A percentile compares a stretch with the other conserved stretches of the same genome.
Evolutionary conservation across 2,329 filamentous ascomycete genomes (phyloP).

Genomic region (Aspergillus unguis): DNA sequence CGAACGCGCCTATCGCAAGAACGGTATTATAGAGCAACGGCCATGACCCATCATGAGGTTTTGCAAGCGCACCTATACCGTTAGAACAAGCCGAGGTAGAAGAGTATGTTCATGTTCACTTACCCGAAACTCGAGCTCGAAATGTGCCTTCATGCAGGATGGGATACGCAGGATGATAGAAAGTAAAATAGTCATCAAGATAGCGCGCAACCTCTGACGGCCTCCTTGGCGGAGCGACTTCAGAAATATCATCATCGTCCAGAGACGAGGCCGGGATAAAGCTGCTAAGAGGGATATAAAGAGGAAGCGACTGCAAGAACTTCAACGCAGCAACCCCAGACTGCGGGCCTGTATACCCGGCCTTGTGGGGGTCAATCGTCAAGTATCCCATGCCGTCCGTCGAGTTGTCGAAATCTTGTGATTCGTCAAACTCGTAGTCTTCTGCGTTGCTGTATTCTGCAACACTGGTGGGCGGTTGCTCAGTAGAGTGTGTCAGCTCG

Average conservation of each 20-base stretch:
- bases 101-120: too few relatives aligned
- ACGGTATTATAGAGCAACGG: constrained; percentile 19
- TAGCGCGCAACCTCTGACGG: constrained; percentile 8
- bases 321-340: constrained; percentile 19
- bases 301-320: constrained; percentile 18
- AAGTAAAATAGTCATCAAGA: constrained; percentile 19
- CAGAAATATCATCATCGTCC: constrained; percentile 15
- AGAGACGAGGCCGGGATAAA: constrained; percentile 17
- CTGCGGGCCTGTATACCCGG: constrained; percentile 20
- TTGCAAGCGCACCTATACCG: constrained; percentile 15
- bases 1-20: constrained; percentile 20
- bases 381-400: constrained; percentile 21
- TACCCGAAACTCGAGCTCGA: constrained; percentile 18
- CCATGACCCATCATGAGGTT: constrained; percentile 19
- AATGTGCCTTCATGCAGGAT: constrained; percentile 21
- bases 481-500: constrained; percentile 17
- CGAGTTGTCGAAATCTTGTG: constrained; percentile 20
- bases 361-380: constrained; percentile 19
- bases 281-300: constrained; percentile 18
- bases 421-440: constrained; percentile 22
- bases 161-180: constrained; percentile 19
- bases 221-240: constrained; percentile 1
- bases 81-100: too few relatives aligned
- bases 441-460: constrained; percentile 20
- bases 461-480: constrained; percentile 16